phyloP scores from a whole-genome alignment of 106 monocot species.

The Dioscorea zingiberensis region DNA sequence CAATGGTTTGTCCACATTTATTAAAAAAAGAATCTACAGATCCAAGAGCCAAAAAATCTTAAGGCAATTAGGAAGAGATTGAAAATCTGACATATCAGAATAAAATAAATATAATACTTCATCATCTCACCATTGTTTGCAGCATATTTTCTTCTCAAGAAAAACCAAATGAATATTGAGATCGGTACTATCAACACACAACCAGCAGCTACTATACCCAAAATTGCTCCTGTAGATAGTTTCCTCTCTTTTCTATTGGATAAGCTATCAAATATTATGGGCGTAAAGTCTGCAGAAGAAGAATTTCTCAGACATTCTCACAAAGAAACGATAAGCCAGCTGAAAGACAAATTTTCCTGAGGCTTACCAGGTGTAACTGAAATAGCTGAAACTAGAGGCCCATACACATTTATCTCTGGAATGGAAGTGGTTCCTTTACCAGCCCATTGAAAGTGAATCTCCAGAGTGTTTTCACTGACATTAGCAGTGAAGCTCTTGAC shows the following conservation, averaged over 20 bases:
- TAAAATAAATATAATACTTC: not conserved
- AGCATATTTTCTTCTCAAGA: conserved; percentile 14
- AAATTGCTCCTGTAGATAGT: conserved; percentile 12
- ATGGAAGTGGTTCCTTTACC: conserved; percentile 25
- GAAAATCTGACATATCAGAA: too few species aligned
- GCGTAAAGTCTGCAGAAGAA: conserved; percentile 12
- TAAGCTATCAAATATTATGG: not conserved
- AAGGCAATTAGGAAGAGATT: too few species aligned
- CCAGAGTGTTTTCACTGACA: conserved; percentile 35
- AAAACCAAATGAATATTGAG: conserved; percentile 7
- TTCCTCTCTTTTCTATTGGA: not conserved
- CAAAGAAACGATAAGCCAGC: not conserved
- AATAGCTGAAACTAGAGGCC: conserved; percentile 65
- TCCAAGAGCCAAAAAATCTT: too few species aligned
- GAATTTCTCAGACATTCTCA: not conserved
- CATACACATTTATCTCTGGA: conserved; percentile 24
- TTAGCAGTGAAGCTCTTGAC: conserved; percentile 22
- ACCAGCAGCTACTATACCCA: conserved; percentile 11
- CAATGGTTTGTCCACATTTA: too few species aligned
- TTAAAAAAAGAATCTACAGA: too few species aligned
- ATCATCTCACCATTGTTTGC: conserved; percentile 10
- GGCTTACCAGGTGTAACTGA: conserved; percentile 53
- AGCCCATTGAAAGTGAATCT: conserved; percentile 49
- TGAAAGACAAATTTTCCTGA: not conserved
- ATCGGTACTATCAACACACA: not conserved